Evolutionary conservation across 176 grass and related monocot genomes (phyloP), one percentile per base, ranked within the genome.

Genomic region (Poa pratensis): DNA sequence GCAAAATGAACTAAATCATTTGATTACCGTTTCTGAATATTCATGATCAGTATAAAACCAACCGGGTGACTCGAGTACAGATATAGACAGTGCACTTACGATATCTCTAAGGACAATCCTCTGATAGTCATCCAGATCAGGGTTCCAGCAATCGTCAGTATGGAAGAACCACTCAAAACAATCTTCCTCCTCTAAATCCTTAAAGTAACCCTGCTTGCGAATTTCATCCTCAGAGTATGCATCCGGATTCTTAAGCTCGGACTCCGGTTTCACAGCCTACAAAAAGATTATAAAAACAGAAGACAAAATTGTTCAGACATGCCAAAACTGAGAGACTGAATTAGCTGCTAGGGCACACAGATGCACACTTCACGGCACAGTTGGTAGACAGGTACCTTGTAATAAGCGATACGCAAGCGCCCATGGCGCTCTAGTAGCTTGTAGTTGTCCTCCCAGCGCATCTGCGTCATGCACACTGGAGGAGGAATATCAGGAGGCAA

Each of bases 131-230:
- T 49, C 15, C 70, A 73, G 49, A 15, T 26, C 43, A 27, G 6
- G 1, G 13, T 1, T 26, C 42, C n/a, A 7, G 22, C 5, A 24
- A 22, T 72, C n/a, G 12, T 72, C 69, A 8, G 4, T 2, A 46
- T 72, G n/a, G 69, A 46, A 14, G 42, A 48, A 73, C 69, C 69
- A 73, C 69, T 73, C 40, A 73, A 73, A 73, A 73, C 42, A 45
- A 1, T 45, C 9, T 2, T 73, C 69, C 0, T 73, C 2, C 69
- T 73, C 2, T 73, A 73, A 48, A 8, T 3, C 0, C 69, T 15
- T 7, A 73, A 73, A 73, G 69, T 72, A 72, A 2, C 2, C 0
- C 9, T 42, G 9, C 3, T 13, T 2, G 16, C 18, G 1, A 43
- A 71, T 20, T 71, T 71, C 68, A 5, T 42, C 37, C 20, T 30